Evolutionary conservation across 495 filamentous ascomycete species (phyloP).

Genomic region (Aspergillus funiculosus): DNA sequence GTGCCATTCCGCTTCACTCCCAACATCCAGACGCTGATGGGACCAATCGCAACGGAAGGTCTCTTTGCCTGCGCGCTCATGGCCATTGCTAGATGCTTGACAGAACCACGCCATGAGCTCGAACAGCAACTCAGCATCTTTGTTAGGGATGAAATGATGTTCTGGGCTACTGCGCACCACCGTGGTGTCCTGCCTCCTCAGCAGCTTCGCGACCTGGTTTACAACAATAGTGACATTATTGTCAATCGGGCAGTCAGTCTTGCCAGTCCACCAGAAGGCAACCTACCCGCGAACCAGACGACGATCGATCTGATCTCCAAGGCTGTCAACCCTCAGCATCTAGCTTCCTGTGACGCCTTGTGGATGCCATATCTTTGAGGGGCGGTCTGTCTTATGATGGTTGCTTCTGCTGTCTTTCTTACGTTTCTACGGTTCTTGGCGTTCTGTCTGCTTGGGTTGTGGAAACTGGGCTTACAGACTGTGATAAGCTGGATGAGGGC

Average conservation of each 20-base stretch:
- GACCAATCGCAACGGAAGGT: conserved; percentile 89
- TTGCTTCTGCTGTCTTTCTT: conserved; percentile 12
- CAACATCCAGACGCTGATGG: conserved; percentile 92
- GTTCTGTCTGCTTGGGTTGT: conserved; percentile 19
- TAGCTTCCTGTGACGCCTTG: conserved; percentile 79
- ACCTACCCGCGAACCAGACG: conserved; percentile 90
- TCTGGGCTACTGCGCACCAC: conserved; percentile 86
- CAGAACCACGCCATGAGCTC: conserved; percentile 83
- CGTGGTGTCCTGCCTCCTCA: conserved; percentile 58
- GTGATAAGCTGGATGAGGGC: conserved; percentile 5
- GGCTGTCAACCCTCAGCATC: conserved; percentile 78
- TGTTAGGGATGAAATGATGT: conserved; percentile 95
- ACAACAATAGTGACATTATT: conserved; percentile 80
- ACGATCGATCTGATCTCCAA: conserved; percentile 84
- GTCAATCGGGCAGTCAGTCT: conserved; percentile 83
- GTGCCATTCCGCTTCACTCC: conserved; percentile 97
- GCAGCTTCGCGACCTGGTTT: conserved; percentile 78
- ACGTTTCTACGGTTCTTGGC: conserved; percentile 15
- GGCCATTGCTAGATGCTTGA: conserved; percentile 91
- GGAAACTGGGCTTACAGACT: conserved; percentile 13
- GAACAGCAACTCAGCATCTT: conserved; percentile 91
- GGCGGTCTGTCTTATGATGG: conserved; percentile 13
- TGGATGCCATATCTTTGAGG: conserved; percentile 94
- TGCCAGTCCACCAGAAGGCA: conserved; percentile 56
- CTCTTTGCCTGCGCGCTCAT: conserved; percentile 88